Evolutionary conservation across 192 early-diverging fungal genomes (phyloP).

Genomic region (Gamsiella multidivaricata): DNA sequence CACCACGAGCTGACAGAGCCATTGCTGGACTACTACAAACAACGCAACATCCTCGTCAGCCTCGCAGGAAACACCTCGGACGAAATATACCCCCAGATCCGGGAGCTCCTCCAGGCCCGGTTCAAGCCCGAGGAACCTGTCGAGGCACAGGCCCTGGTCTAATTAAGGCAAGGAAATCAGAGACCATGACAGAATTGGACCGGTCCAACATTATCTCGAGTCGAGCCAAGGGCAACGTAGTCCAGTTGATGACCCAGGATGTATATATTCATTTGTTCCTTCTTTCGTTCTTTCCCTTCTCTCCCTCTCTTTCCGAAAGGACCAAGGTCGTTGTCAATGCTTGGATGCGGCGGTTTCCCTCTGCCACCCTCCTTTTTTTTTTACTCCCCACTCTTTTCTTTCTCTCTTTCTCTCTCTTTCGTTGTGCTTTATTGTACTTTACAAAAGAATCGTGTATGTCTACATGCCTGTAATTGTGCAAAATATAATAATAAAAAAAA

Average conservation of each 20-base stretch:
- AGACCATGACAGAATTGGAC: no score
- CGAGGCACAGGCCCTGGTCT: constrained; percentile 15
- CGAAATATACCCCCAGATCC: constrained; percentile 91
- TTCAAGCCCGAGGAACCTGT: constrained; percentile 37
- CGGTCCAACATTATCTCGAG: no score
- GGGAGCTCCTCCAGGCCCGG: constrained; percentile 35
- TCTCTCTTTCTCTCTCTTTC: background rate
- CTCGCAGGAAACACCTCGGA: constrained; percentile 88
- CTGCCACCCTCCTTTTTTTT: background rate
- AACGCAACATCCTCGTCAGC: constrained; percentile 70
- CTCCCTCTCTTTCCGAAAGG: no score
- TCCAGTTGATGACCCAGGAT: background rate
- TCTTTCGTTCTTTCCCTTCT: background rate
- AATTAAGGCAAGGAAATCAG: background rate
- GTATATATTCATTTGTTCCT: no score
- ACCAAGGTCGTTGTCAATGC: no score
- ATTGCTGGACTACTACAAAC: constrained; percentile 85
- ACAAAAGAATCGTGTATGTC: background rate
- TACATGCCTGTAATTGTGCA: constrained; percentile 5
- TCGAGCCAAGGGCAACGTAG: no score
- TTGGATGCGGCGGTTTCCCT: no score
- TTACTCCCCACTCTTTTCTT: background rate
- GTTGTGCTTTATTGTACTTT: background rate
- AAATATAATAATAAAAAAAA: background rate
- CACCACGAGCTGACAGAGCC: constrained; percentile 85